Base-by-base conservation (phyloP, 2,329 filamentous ascomycete genomes). In the Tolypocladium tropicale region DNA sequence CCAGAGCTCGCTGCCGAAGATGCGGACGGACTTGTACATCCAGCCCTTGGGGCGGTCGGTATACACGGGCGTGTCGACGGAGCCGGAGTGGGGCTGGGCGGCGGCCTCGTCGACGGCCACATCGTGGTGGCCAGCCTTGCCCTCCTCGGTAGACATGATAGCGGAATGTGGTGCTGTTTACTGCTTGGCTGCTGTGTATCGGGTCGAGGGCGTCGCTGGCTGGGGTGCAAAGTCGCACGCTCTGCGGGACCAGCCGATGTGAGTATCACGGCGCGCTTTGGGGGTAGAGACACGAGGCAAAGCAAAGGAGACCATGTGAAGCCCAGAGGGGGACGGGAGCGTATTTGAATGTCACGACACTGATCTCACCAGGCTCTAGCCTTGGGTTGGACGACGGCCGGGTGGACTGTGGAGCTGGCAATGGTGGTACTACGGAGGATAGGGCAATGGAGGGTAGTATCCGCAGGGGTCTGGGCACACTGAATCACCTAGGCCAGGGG, bases 21-120 rank as follows among this genome's bases (percentile, higher is more conserved):
- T 57, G 56, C 75, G 78, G 64, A 82, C 65, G 52, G 77, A 75
- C 65, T 80, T 83, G 77, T 91, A 90, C 73, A 84, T 85, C 86
- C 86, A 90, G 60, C 80, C 79, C 4, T 61, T 46, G 2, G 80
- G 79, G 33, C 75, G 77, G 36, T 60, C 56, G 23, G 54, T 55
- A 52, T 53, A 39, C 16, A 0, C 23, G 51, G 36, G 33, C 28
- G 11, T 3, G 6, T 14, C 54, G 58, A 33, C 56, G n/a, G n/a
- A 21, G 41, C 23, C 58, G 30, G 62, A 59, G 54, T 52, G 50
- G 12, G 21, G 23, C 43, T 61, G 56, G 16, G 54, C 49, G 16
- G 54, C 49, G 2, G 62, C 39, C 46, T 61, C 43, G 30, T 59
- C 54, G 55, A 56, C 55, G 55, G 56, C 59, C 46, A 57, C 54